Conservation (phyloP, 176 grass and related monocot species). For the Oryza officinalis region DNA sequence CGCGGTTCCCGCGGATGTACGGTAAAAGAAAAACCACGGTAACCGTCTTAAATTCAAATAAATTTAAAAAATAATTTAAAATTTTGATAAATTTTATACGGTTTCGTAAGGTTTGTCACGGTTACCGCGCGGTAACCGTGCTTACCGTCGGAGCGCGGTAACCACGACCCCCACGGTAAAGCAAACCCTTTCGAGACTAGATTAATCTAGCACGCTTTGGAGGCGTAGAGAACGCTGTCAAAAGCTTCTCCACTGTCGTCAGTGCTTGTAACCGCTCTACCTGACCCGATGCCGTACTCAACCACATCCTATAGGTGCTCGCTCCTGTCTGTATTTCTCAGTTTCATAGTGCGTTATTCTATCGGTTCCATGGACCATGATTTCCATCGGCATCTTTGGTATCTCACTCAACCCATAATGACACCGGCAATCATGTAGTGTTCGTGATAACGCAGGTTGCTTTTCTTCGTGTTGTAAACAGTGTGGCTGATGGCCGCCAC, state of each 20-base stretch:
- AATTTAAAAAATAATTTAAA: no score
- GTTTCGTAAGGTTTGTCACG: no score
- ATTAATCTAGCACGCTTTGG: neutral
- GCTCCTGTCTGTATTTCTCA: neutral
- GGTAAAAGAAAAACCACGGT: no score
- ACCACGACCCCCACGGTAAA: no score
- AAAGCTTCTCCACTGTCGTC: neutral
- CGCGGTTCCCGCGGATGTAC: no score
- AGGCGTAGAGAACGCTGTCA: no score
- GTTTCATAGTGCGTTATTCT: neutral
- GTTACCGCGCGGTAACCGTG: no score
- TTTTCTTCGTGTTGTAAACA: slow-evolving; percentile 1
- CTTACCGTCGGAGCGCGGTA: no score
- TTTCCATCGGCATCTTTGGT: neutral
- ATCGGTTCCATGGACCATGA: neutral
- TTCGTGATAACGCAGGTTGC: neutral
- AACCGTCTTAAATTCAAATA: no score
- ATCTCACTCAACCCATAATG: neutral
- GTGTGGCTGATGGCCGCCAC: slow-evolving; percentile 6
- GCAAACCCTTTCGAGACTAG: no score
- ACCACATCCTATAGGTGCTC: neutral
- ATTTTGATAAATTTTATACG: no score
- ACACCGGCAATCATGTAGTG: neutral
- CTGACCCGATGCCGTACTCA: neutral
- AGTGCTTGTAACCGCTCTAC: neutral